Percentiles rank a stretch among this genome's conserved stretches.
These are phyloP conservation scores for Rhodotorula graminis DNA, from an alignment of 768 basidiomycete genomes.

Conservation along the genomic window DNA sequence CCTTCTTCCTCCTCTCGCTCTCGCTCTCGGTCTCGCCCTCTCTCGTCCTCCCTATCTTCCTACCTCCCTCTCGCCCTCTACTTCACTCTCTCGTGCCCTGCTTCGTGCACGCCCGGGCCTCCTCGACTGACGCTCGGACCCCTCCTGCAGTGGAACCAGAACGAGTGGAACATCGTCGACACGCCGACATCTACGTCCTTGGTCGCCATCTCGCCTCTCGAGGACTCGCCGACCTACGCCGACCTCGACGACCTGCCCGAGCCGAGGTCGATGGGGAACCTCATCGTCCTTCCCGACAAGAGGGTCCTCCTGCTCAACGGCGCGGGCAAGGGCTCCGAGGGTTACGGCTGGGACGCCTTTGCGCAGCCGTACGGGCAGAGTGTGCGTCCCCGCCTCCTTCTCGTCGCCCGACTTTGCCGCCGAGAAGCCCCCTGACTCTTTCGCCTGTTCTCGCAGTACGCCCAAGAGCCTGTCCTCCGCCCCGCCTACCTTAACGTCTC, in stretches of 20 bases:
- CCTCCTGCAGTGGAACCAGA: slow-evolving; percentile 12
- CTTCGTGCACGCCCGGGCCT: too few relatives aligned
- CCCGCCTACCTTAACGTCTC: slow-evolving; percentile 72
- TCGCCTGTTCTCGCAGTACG: slow-evolving; percentile 49
- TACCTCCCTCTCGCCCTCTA: too few relatives aligned
- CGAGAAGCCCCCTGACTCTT: slow-evolving; percentile 53
- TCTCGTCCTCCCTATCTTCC: too few relatives aligned
- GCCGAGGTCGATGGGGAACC: slow-evolving; percentile 54
- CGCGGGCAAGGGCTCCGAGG: slow-evolving; percentile 10
- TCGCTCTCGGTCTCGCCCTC: too few relatives aligned
- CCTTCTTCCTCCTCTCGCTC: too few relatives aligned
- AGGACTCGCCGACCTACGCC: slow-evolving; percentile 58
- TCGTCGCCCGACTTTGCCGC: too few relatives aligned
- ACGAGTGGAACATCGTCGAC: slow-evolving; percentile 30
- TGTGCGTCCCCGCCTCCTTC: not conserved
- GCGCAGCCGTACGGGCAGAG: not conserved
- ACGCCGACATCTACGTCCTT: slow-evolving; percentile 53
- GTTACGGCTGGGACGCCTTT: not conserved
- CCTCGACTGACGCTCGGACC: not conserved
- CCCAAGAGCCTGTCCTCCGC: slow-evolving; percentile 69
- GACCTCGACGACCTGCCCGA: slow-evolving; percentile 70
- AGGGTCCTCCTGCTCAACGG: slow-evolving; percentile 19
- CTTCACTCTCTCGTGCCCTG: too few relatives aligned
- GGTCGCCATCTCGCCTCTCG: slow-evolving; percentile 71
- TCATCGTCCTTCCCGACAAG: slow-evolving; percentile 28